phyloP scores from a whole-genome alignment of 192 early-diverging fungal species.

The Linnemannia zychae region DNA sequence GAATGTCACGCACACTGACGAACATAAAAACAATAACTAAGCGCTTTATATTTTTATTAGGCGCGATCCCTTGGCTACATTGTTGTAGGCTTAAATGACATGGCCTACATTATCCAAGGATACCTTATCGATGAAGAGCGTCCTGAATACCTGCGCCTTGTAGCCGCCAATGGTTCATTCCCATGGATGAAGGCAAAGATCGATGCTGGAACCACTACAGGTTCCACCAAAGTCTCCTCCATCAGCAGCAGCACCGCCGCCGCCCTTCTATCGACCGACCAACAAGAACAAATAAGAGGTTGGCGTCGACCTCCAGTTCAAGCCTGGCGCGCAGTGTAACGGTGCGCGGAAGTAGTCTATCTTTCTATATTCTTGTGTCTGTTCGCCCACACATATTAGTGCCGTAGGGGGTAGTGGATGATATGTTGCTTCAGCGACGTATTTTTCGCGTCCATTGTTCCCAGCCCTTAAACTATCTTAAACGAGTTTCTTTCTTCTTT shows the following conservation, averaged over 20 bases:
- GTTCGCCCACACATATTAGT: constrained; percentile 1
- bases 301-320: background rate
- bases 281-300: no score
- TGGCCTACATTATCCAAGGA: background rate
- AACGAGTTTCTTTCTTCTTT: no score
- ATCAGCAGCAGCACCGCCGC: constrained; percentile 4
- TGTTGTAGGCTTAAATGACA: constrained; percentile 9
- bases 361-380: background rate
- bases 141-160: background rate
- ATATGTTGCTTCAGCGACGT: background rate
- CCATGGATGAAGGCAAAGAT: background rate
- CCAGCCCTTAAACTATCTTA: no score
- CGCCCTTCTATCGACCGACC: background rate
- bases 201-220: background rate
- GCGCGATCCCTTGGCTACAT: background rate
- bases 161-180: background rate
- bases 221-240: no score
- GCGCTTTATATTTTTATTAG: background rate
- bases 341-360: no score
- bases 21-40: background rate
- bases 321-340: no score
- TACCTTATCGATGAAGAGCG: background rate
- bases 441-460: background rate
- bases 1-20: background rate
- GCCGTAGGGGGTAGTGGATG: background rate